Conservation (phyloP, 2,329 filamentous ascomycete genomes). For the Fusarium chuoi region DNA sequence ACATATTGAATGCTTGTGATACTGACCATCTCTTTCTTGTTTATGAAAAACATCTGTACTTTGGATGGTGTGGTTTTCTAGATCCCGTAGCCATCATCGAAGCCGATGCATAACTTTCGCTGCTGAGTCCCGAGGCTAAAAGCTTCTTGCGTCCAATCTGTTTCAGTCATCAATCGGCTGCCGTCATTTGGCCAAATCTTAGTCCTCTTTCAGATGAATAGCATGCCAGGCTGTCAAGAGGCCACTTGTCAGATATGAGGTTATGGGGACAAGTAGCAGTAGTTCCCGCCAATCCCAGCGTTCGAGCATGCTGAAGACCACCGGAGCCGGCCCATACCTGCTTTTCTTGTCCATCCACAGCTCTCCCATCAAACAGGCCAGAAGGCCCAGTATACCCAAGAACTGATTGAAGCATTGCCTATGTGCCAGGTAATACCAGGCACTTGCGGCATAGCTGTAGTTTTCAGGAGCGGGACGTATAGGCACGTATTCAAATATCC, state of each 20-base stretch:
- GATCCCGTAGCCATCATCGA: background rate
- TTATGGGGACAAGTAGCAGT: background rate
- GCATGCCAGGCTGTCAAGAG: background rate
- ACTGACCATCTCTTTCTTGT: background rate
- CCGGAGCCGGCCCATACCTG: background rate
- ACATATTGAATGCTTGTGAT: background rate
- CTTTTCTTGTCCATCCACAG: background rate
- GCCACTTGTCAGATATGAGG: background rate
- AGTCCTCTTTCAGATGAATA: background rate
- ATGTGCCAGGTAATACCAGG: constrained; percentile 8
- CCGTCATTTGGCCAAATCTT: background rate
- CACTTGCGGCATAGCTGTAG: background rate
- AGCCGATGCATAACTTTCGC: background rate
- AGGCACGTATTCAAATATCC: background rate
- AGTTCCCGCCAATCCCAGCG: background rate
- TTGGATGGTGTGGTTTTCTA: background rate
- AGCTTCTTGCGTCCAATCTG: background rate
- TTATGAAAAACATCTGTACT: background rate
- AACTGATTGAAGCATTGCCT: constrained; percentile 9
- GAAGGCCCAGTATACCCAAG: background rate
- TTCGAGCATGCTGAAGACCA: background rate
- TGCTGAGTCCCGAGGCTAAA: background rate
- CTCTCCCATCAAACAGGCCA: background rate
- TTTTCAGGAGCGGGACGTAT: background rate
- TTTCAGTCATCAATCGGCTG: background rate